Percentiles rank a stretch among this genome's conserved stretches.
Conservation (phyloP, 805 yeast species). For the Suhomyces sp. region DNA sequence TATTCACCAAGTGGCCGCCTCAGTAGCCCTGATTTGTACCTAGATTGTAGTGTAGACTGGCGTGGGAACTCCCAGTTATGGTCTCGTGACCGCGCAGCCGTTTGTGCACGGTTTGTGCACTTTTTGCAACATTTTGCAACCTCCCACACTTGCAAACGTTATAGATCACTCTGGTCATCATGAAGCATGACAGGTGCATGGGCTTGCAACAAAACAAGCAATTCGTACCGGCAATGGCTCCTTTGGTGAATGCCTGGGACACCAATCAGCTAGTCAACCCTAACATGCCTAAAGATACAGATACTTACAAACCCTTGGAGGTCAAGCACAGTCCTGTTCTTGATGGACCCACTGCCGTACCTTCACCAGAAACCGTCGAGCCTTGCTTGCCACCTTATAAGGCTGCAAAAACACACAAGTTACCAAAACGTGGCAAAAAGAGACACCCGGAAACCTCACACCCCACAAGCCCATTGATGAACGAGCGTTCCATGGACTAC, state of each 20-base stretch:
- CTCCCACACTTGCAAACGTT: background rate
- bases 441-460: background rate
- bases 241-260: slow-evolving; percentile 9
- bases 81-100: background rate
- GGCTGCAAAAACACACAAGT: background rate
- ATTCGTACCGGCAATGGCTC: slow-evolving; percentile 9
- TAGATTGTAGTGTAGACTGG: background rate
- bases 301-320: background rate
- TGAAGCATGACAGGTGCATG: background rate
- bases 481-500: background rate
- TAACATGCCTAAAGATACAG: background rate
- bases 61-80: background rate
- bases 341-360: background rate
- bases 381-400: background rate
- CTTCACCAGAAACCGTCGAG: background rate
- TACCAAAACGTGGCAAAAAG: background rate
- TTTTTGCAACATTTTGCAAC: background rate
- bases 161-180: background rate
- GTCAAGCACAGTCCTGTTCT: background rate
- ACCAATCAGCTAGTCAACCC: slow-evolving; percentile 2
- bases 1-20: background rate
- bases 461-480: background rate
- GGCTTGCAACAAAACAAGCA: background rate
- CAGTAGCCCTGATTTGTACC: too few relatives aligned
- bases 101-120: background rate